Evolutionary conservation across 495 filamentous ascomycete species (phyloP).

Genomic region (Lophiotrema nucula): DNA sequence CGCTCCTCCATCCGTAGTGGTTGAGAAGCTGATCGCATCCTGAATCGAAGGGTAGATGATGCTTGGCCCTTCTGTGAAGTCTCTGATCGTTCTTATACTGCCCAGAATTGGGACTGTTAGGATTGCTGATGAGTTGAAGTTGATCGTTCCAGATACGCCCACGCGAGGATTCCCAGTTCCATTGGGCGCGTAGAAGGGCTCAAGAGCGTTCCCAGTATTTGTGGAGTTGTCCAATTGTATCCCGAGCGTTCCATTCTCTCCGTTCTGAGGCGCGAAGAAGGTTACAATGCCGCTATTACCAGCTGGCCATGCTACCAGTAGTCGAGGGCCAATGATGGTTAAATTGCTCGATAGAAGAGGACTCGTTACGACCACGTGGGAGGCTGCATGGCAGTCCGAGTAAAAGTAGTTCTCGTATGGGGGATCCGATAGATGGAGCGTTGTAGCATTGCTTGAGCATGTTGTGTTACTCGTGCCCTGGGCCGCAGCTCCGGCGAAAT

Average conservation of each 20-base stretch:
- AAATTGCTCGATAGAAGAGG: slow-evolving; percentile 55
- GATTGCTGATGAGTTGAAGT: slow-evolving; percentile 56
- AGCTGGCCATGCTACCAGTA: slow-evolving; percentile 64
- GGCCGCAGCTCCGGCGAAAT: too few relatives aligned
- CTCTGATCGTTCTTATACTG: slow-evolving; percentile 60
- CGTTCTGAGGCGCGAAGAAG: slow-evolving; percentile 55
- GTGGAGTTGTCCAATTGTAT: slow-evolving; percentile 53
- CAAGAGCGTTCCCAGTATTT: slow-evolving; percentile 36
- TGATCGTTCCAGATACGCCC: slow-evolving; percentile 52
- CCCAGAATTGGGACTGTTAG: slow-evolving; percentile 57
- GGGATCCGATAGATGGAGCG: slow-evolving; percentile 40
- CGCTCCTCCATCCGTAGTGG: slow-evolving; percentile 44
- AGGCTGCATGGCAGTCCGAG: slow-evolving; percentile 52
- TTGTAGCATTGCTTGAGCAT: slow-evolving; percentile 3
- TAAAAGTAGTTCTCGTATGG: slow-evolving; percentile 67
- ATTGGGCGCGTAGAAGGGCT: slow-evolving; percentile 40
- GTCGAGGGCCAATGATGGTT: slow-evolving; percentile 52
- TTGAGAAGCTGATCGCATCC: slow-evolving; percentile 49
- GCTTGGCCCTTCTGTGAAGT: slow-evolving; percentile 60
- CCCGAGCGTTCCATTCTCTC: slow-evolving; percentile 53
- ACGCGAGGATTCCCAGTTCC: slow-evolving; percentile 44
- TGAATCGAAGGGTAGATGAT: slow-evolving; percentile 54
- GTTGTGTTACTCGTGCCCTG: too few relatives aligned
- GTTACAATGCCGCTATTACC: slow-evolving; percentile 60
- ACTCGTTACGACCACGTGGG: slow-evolving; percentile 59